Conservation (phyloP, 1,139 yeast genomes). For the Geotrichum macrosporum region DNA sequence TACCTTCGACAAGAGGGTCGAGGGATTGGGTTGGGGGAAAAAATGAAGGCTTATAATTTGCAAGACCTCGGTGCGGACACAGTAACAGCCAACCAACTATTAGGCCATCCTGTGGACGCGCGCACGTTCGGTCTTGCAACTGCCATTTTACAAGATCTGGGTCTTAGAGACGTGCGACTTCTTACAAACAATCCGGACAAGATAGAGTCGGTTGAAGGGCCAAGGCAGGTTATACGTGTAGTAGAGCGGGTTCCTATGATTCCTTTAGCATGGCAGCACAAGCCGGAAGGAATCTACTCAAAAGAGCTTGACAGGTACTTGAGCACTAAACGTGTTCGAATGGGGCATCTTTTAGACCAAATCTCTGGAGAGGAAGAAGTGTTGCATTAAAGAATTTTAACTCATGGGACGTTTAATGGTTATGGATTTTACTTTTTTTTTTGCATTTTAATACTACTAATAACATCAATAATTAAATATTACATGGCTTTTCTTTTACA, state of each 20-base stretch:
- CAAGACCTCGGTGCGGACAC: constrained; percentile 99
- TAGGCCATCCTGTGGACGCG: constrained; percentile 96
- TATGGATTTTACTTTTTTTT: too few species aligned
- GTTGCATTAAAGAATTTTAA: not conserved
- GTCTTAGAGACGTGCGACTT: constrained; percentile 64
- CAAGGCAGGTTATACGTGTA: constrained; percentile 62
- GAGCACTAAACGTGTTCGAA: constrained; percentile 88
- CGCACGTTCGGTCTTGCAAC: constrained; percentile 91
- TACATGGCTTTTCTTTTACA: too few species aligned
- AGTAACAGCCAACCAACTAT: constrained; percentile 86
- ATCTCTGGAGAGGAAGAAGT: not conserved
- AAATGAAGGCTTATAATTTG: constrained; percentile 90
- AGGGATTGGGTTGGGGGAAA: constrained; percentile 96
- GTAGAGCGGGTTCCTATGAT: constrained; percentile 92
- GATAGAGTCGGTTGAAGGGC: constrained; percentile 89
- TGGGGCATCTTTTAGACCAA: constrained; percentile 81
- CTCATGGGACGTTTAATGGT: not conserved
- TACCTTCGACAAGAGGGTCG: constrained; percentile 97
- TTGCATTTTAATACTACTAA: too few species aligned
- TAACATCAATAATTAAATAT: too few species aligned
- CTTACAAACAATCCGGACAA: constrained; percentile 96
- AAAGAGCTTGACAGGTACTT: constrained; percentile 88
- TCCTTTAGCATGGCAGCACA: constrained; percentile 82
- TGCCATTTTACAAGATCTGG: constrained; percentile 81
- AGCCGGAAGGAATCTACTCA: constrained; percentile 64